Evolutionary conservation across 1,139 yeast species (phyloP), one percentile per base, ranked within the genome.

Genomic region (Scheffersomyces segobiensis): DNA sequence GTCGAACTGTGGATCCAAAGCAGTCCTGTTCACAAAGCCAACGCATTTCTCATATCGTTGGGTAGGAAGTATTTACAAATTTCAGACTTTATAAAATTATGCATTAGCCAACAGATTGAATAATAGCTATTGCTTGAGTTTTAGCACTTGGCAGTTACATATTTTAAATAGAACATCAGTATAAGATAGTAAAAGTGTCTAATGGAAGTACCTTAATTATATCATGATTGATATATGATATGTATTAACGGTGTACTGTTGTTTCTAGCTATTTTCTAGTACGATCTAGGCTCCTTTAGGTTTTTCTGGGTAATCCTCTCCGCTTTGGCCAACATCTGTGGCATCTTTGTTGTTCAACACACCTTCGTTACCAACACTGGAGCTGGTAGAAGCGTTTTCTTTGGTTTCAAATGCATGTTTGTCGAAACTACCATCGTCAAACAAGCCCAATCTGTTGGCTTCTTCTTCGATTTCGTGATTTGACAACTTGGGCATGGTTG

Each of bases 391-490:
- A 52, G 70, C 69, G 55, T 73, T 73, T 58, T 76, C 79, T 61
- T 71, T 66, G 46, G 64, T 62, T 61, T 76, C 80, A 57, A 70
- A 70, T 46, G 71, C 66, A 52, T 72, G 75, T 69, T 76, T 76
- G 66, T 77, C 81, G 54, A 74, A 73, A 58, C 78, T 81, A 2
- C 66, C 66, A 46, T 75, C 77, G 49, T 76, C 81, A 65, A 73
- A 81, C 57, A 83, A 72, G 55, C 86, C 86, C 65, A 83, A 75
- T 62, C 73, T 78, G 59, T 64, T 71, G 67, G 82, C 84, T 61
- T 82, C 81, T 46, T 72, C 76, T 71, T 83, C 86, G 65, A 83
- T 76, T 64, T 83, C 83, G 62, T 72, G 72, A 56, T 70, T 68
- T 12, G 79, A 67, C 59, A 83, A 73, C 67, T 77, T 80, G 51